A percentile compares a stretch with the other conserved stretches of the same genome.
These are phyloP conservation scores for Cunninghamia lanceolata DNA, from an alignment of 75 land plant species.

Conservation along the genomic window DNA sequence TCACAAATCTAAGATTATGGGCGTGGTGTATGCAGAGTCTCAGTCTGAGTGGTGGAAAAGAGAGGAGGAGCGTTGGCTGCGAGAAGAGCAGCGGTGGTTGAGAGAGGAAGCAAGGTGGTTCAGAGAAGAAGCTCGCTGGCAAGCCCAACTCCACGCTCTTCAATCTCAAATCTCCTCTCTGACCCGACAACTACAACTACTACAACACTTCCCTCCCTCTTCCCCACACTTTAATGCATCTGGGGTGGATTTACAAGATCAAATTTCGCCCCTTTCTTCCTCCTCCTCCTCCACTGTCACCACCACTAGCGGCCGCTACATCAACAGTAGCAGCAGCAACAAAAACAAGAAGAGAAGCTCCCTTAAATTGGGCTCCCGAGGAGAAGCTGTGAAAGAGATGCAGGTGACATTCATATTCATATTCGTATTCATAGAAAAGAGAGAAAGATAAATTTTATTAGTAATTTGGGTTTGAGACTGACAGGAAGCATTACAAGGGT, in stretches of 20 bases:
- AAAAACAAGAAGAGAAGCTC: constrained; percentile 15
- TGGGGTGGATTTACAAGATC: constrained; percentile 19
- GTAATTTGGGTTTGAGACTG: not conserved
- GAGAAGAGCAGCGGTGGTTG: constrained; percentile 95
- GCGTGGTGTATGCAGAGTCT: not conserved
- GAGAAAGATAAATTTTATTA: not conserved
- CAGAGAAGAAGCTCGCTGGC: constrained; percentile 81
- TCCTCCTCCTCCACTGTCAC: not conserved
- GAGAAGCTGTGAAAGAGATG: constrained; percentile 71
- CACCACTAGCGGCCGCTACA: too few species aligned
- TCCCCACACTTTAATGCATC: not conserved
- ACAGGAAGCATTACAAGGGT: constrained; percentile 73
- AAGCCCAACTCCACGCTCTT: constrained; percentile 52
- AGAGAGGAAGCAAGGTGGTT: constrained; percentile 67
- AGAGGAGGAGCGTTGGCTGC: constrained; percentile 83
- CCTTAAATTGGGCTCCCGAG: constrained; percentile 74
- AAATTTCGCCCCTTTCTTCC: too few species aligned
- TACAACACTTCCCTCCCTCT: constrained; percentile 7
- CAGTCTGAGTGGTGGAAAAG: constrained; percentile 15
- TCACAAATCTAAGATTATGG: too few species aligned
- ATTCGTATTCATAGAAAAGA: not conserved
- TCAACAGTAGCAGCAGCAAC: not conserved
- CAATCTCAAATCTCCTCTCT: constrained; percentile 38
- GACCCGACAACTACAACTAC: constrained; percentile 17
- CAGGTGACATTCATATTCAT: constrained; percentile 49